These are phyloP conservation scores for Hyaloscypha bicolor DNA, from an alignment of 495 filamentous ascomycete species.

Conservation along the genomic window DNA sequence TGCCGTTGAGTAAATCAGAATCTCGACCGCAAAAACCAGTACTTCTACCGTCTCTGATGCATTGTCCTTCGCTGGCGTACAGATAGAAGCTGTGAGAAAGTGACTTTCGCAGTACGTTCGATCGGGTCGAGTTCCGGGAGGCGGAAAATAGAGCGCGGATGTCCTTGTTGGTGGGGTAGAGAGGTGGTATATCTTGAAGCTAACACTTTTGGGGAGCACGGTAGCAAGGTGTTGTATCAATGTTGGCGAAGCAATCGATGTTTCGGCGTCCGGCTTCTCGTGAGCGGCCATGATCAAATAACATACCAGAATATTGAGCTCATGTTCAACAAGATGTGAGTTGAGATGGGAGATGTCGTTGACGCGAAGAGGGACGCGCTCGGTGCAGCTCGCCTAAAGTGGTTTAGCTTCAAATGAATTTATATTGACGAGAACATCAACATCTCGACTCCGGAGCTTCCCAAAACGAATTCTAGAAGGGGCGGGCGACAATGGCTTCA, in stretches of 20 bases:
- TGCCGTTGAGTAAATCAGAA: slow-evolving; percentile 73
- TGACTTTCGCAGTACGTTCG: slow-evolving; percentile 86
- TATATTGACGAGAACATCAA: slow-evolving; percentile 7
- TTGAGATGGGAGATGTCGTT: slow-evolving; percentile 4
- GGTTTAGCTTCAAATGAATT: slow-evolving; percentile 25
- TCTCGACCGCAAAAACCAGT: slow-evolving; percentile 66
- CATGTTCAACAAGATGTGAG: slow-evolving; percentile 18
- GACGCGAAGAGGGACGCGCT: slow-evolving; percentile 14
- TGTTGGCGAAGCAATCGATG: slow-evolving; percentile 24
- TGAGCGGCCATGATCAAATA: slow-evolving; percentile 30
- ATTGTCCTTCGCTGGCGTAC: slow-evolving; percentile 8
- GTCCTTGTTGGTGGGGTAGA: slow-evolving; percentile 79
- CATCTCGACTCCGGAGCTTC: not conserved
- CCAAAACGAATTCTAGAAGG: not conserved
- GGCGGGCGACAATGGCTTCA: slow-evolving; percentile 26
- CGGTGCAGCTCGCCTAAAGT: slow-evolving; percentile 13
- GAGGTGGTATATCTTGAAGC: slow-evolving; percentile 80
- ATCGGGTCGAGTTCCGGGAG: slow-evolving; percentile 67
- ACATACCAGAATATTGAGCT: slow-evolving; percentile 29
- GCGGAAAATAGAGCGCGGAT: slow-evolving; percentile 75
- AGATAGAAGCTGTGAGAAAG: slow-evolving; percentile 74
- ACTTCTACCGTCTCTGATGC: slow-evolving; percentile 40
- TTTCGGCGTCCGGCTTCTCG: slow-evolving; percentile 29
- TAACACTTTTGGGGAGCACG: slow-evolving; percentile 67
- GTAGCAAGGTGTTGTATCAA: slow-evolving; percentile 62